Evolutionary conservation across 2,329 filamentous ascomycete genomes (phyloP).

Genomic region (Fusarium bactridioides): DNA sequence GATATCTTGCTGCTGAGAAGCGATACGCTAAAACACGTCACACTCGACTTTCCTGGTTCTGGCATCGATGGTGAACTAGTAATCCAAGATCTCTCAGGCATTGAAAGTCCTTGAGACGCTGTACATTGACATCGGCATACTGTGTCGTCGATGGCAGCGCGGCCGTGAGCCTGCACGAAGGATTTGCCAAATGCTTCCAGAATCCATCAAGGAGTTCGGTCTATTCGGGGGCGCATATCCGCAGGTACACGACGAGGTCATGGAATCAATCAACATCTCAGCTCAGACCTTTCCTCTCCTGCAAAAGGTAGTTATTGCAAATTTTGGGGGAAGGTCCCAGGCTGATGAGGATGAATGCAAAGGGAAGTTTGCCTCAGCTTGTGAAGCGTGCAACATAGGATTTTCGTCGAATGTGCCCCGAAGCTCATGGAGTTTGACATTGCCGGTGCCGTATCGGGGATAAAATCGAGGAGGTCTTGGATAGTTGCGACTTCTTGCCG

Average conservation of each 20-base stretch:
- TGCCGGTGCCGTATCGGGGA: accelerated
- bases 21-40: background rate
- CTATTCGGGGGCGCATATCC: accelerated
- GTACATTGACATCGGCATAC: background rate
- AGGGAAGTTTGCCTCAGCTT: background rate
- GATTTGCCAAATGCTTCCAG: background rate
- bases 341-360: background rate
- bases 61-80: background rate
- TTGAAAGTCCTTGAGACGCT: background rate
- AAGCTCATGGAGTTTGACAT: accelerated
- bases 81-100: background rate
- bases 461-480: background rate
- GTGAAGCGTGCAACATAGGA: background rate
- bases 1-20: background rate
- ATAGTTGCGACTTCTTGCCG: too few relatives aligned
- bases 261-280: background rate
- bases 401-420: background rate
- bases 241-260: background rate
- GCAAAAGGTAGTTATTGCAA: background rate
- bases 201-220: background rate
- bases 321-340: accelerated
- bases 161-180: too few relatives aligned
- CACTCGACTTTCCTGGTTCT: background rate
- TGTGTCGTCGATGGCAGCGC: background rate
- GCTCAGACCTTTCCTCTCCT: background rate